These are phyloP conservation scores for Aspergillus ochraceus DNA, from an alignment of 2,329 filamentous ascomycete species.

Conservation along the genomic window DNA sequence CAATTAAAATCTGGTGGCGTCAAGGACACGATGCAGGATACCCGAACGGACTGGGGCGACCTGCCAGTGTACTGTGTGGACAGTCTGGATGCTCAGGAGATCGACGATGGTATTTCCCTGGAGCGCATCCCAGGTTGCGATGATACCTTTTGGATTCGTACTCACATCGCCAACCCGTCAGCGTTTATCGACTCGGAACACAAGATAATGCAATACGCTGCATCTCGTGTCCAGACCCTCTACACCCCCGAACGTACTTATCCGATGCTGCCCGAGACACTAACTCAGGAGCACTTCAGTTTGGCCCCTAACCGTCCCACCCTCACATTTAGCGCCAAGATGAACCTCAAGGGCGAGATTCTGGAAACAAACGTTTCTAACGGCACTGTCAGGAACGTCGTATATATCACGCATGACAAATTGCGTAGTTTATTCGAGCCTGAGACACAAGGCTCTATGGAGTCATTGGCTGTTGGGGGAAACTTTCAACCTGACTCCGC, in stretches of 20 bases:
- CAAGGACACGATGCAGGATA: slow-evolving; percentile 55
- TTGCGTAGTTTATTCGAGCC: slow-evolving; percentile 41
- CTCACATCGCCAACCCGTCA: slow-evolving; percentile 65
- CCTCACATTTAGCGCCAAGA: slow-evolving; percentile 60
- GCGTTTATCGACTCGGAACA: slow-evolving; percentile 58
- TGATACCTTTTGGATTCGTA: slow-evolving; percentile 58
- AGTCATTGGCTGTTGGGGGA: slow-evolving; percentile 33
- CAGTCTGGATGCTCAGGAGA: slow-evolving; percentile 53
- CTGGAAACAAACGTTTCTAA: slow-evolving; percentile 56
- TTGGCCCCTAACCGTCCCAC: slow-evolving; percentile 55
- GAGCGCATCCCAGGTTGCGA: slow-evolving; percentile 48
- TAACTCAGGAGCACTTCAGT: slow-evolving; percentile 55
- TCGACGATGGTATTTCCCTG: slow-evolving; percentile 64
- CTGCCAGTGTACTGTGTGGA: slow-evolving; percentile 63
- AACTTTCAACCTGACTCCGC: slow-evolving; percentile 19
- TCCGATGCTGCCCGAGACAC: slow-evolving; percentile 56
- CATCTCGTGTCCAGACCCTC: slow-evolving; percentile 54
- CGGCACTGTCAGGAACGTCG: slow-evolving; percentile 56
- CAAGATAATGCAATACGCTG: slow-evolving; percentile 55
- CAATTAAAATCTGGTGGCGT: slow-evolving; percentile 31
- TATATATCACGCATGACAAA: slow-evolving; percentile 51
- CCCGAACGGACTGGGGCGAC: slow-evolving; percentile 59
- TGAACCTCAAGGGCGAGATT: slow-evolving; percentile 53
- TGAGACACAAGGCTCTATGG: slow-evolving; percentile 13
- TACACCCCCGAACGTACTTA: slow-evolving; percentile 56